Conservation (phyloP, 768 basidiomycete genomes). For the Termitomyces sp. region DNA sequence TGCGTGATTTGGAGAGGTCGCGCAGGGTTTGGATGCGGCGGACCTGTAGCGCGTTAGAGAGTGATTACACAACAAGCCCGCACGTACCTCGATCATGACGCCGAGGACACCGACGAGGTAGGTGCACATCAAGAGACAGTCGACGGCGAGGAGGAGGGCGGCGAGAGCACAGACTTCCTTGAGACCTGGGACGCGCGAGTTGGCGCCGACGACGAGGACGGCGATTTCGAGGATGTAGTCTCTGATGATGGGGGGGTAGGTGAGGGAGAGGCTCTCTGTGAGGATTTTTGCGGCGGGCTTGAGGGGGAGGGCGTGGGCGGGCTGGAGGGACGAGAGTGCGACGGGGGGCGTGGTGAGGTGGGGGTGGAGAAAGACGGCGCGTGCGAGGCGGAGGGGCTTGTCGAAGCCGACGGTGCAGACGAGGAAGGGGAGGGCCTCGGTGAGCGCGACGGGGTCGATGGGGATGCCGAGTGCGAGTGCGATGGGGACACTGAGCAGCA, state of each 20-base stretch:
- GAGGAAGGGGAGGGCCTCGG: conserved; percentile 95
- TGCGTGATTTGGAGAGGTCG: conserved; percentile 22
- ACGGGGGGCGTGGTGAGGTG: conserved; percentile 42
- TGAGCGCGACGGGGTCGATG: conserved; percentile 88
- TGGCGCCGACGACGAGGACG: conserved; percentile 83
- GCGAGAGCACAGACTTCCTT: conserved; percentile 95
- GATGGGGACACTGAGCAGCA: conserved; percentile 80
- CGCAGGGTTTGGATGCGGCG: conserved; percentile 65
- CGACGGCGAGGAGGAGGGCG: conserved; percentile 78
- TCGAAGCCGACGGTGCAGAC: conserved; percentile 98
- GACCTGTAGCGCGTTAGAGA: conserved; percentile 36
- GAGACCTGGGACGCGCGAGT: conserved; percentile 81
- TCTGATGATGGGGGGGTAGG: conserved; percentile 80
- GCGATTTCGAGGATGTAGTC: conserved; percentile 93
- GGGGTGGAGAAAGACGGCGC: conserved; percentile 84
- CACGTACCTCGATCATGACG: conserved; percentile 90
- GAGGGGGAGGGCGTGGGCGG: conserved; percentile 32
- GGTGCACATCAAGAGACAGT: conserved; percentile 85
- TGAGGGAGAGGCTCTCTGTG: conserved; percentile 73
- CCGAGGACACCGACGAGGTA: conserved; percentile 86
- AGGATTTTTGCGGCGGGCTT: conserved; percentile 83
- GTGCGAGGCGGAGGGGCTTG: conserved; percentile 89
- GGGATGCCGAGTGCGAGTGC: conserved; percentile 71
- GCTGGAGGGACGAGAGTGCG: conserved; percentile 17
- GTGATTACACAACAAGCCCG: neutral